These are phyloP conservation scores for Anethum foeniculum DNA, from an alignment of 140 eudicot genomes.

Conservation along the genomic window DNA sequence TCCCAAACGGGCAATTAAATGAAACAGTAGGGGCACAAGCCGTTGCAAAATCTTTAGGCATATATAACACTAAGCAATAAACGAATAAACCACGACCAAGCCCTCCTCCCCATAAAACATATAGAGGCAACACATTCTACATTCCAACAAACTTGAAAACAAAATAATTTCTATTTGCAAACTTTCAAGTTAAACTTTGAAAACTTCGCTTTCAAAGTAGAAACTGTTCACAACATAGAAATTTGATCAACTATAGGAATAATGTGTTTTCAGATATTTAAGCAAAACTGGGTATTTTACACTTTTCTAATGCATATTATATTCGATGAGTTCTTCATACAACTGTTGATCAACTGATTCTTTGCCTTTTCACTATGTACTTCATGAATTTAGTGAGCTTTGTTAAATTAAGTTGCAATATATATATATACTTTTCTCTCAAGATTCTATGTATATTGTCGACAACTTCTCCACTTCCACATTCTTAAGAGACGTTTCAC, in stretches of 20 bases:
- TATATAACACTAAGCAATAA: too few species aligned
- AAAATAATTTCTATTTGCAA: background rate
- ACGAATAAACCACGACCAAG: too few species aligned
- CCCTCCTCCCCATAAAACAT: too few species aligned
- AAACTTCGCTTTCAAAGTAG: conserved; percentile 1
- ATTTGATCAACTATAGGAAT: conserved; percentile 6
- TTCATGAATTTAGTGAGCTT: conserved; percentile 26
- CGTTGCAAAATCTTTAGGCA: too few species aligned
- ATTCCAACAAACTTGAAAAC: too few species aligned
- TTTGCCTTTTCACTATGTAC: conserved; percentile 42
- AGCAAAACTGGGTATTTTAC: conserved; percentile 69
- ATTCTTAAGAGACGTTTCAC: conserved; percentile 9
- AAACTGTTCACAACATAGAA: background rate
- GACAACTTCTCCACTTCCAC: conserved; percentile 19
- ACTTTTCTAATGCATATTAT: conserved; percentile 25
- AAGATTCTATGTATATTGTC: conserved; percentile 27
- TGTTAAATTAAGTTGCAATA: conserved; percentile 17
- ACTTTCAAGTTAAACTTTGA: background rate
- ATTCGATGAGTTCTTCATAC: conserved; percentile 30
- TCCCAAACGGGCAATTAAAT: too few species aligned
- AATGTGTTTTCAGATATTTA: conserved; percentile 17
- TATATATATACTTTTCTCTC: conserved; percentile 17
- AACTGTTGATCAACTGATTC: conserved; percentile 28
- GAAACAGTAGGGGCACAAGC: too few species aligned
- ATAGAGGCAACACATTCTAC: too few species aligned